Base-by-base conservation (phyloP, 805 yeast genomes). In the Sugiyamaella smithiae region DNA sequence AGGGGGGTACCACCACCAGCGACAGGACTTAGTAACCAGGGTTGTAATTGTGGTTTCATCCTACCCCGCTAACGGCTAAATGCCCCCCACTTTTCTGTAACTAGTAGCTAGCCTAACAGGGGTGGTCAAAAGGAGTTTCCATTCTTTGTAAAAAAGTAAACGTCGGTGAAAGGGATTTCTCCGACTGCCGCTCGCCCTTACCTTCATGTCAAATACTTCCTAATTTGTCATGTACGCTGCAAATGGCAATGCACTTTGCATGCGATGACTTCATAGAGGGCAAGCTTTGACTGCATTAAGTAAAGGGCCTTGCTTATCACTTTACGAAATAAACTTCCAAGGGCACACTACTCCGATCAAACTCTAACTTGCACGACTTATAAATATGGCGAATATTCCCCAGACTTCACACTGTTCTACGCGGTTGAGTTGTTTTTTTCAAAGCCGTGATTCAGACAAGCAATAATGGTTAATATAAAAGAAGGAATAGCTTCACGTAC, bases 401-500 rank as follows among this genome's bases (percentile, higher is more conserved):
- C 38, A 35, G 22, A 19, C 20, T 19, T 35, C 9, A 35, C 20
- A n/a, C 16, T 5, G 11, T 35, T n/a, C n/a, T n/a, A n/a, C n/a
- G n/a, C n/a, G n/a, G n/a, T n/a, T n/a, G n/a, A n/a, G n/a, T n/a
- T n/a, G n/a, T n/a, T n/a, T n/a, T n/a, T n/a, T n/a, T n/a, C 37
- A 16, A 16, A 35, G 38, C 14, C 28, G 20, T 17, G 12, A 20
- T 37, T 19, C 7, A 6, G 20, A 14, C 22, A 16, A 26, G 2
- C 12, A n/a, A 24, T 7, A 14, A 40, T 40, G 32, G 29, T 40
- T 19, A 28, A 26, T 19, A 40, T 40, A 14, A 40, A 40, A 26
- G 32, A 26, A 12, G 43, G 43, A 2, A 14, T 40, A 23, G 46
- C 46, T 16, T 46, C 50, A n/a, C 28, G 50, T 9, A 78, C 82